phyloP scores from a whole-genome alignment of 2,329 filamentous ascomycete genomes.

The Dactylonectria macrodidyma region DNA sequence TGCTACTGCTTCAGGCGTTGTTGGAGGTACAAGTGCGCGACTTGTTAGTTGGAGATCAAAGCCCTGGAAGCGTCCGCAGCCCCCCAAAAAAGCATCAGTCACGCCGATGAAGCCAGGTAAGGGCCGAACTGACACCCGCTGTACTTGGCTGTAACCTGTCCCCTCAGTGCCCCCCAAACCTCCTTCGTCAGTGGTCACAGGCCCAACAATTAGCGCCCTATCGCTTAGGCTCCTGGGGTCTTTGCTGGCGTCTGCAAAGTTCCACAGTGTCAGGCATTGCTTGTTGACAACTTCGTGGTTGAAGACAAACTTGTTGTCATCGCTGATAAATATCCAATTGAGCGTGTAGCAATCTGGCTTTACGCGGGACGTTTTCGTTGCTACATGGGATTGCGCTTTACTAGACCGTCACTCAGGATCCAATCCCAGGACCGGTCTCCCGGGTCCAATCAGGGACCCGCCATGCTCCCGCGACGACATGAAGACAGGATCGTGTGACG shows the following conservation, averaged over 20 bases:
- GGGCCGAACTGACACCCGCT: constrained; percentile 22
- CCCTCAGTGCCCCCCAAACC: constrained; percentile 7
- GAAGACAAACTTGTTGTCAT: not conserved
- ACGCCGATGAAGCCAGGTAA: constrained; percentile 9
- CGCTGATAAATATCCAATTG: not conserved
- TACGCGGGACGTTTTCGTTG: not conserved
- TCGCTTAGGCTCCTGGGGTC: constrained; percentile 14
- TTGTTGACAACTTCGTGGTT: not conserved
- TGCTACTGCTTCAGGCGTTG: not conserved
- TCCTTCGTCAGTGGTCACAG: constrained; percentile 13
- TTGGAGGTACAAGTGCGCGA: constrained; percentile 9
- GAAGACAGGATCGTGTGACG: constrained; percentile 18
- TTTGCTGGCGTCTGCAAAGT: constrained; percentile 35
- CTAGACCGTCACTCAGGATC: constrained; percentile 10
- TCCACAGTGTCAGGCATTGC: constrained; percentile 24
- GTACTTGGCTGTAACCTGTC: constrained; percentile 10
- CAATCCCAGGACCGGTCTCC: constrained; percentile 4
- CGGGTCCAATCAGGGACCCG: constrained; percentile 9
- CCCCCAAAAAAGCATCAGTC: constrained; percentile 10
- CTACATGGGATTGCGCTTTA: not conserved
- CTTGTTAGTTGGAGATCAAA: constrained; percentile 15
- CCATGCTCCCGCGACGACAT: constrained; percentile 13
- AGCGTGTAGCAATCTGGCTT: constrained; percentile 1
- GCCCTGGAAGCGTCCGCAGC: constrained; percentile 20
- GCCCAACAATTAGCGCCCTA: constrained; percentile 4